A percentile compares a stretch with the other conserved stretches of the same genome.
phyloP scores from a whole-genome alignment of 1,139 yeast species.

The Tardiomyces blankii region DNA sequence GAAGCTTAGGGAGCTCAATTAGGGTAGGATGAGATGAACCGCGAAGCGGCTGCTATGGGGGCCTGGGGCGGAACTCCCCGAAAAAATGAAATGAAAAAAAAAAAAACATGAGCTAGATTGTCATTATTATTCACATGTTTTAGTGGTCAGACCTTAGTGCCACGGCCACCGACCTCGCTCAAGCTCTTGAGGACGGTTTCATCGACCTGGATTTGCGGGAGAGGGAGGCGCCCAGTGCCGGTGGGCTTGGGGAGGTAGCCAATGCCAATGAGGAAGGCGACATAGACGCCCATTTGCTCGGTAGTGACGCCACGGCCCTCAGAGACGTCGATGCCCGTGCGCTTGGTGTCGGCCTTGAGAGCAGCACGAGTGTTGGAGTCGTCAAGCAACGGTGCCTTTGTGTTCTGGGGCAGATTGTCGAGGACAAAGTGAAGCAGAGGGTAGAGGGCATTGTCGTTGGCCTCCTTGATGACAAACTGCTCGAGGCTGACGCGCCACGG shows the following conservation, averaged over 20 bases:
- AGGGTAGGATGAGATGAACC: no score
- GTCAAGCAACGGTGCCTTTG: constrained; percentile 92
- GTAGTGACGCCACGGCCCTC: constrained; percentile 63
- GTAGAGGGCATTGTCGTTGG: constrained; percentile 67
- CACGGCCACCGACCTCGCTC: constrained; percentile 76
- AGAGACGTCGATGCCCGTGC: constrained; percentile 58
- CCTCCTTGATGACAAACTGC: constrained; percentile 55
- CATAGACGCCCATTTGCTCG: constrained; percentile 59
- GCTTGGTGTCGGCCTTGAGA: constrained; percentile 45
- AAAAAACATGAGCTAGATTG: no score
- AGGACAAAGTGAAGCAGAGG: constrained; percentile 91
- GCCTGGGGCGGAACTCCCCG: no score
- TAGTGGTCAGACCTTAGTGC: not conserved
- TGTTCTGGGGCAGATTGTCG: constrained; percentile 80
- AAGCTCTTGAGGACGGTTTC: constrained; percentile 54
- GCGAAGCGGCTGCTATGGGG: no score
- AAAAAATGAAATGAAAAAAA: no score
- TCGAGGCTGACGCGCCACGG: constrained; percentile 74
- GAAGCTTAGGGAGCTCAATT: no score
- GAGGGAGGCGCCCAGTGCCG: constrained; percentile 27
- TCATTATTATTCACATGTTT: not conserved
- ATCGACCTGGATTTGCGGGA: constrained; percentile 51
- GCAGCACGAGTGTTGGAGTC: constrained; percentile 66
- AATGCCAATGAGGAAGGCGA: constrained; percentile 65
- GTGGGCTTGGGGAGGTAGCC: constrained; percentile 67